Evolutionary conservation across 2,329 filamentous ascomycete genomes (phyloP), one percentile per base, ranked within the genome.

Genomic region (Colletotrichum acutatum): DNA sequence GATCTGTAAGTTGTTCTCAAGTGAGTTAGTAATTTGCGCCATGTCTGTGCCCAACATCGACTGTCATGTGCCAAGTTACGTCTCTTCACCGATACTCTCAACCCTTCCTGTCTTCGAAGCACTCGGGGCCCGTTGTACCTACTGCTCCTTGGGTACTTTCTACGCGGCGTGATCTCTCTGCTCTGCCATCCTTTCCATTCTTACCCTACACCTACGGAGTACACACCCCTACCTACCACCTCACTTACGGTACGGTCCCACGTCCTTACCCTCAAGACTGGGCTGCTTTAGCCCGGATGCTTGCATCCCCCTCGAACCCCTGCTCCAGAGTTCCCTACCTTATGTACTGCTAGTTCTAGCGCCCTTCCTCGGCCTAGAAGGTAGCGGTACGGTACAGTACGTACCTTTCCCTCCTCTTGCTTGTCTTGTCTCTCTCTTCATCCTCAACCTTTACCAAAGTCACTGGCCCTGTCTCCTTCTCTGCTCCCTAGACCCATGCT

Each of bases 81-180:
- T 73, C 71, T 73, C 67, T 73, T 70, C 71, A 73, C 71, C 71
- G 71, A 73, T 73, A 73, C 71, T 73, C 66, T 73, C 66, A 46
- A 22, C 67, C 67, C 62, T 60, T 73, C 46, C 46, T 34, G 22
- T 32, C 11, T 32, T 7, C 22, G 22, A 60, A 24, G 62, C 60
- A 67, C 60, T 73, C 49, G 26, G 61, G 49, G 22, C 46, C 7
- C 24, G 59, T 11, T 26, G 34, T 69, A 68, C 69, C n/a, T 59
- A 26, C 32, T 22, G 46, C 62, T 53, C 37, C 34, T 56, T 22
- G 14, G 12, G 30, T 26, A 32, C 56, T 22, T 46, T 22, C 19
- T 22, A 5, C 16, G 24, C 37, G 37, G 37, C 14, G 37, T 42
- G 37, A 42, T 42, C 37, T 14, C n/a, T 49, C 24, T 22, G 26